Evolutionary conservation across 2,329 filamentous ascomycete species (phyloP).

Genomic region (Venturia effusa): DNA sequence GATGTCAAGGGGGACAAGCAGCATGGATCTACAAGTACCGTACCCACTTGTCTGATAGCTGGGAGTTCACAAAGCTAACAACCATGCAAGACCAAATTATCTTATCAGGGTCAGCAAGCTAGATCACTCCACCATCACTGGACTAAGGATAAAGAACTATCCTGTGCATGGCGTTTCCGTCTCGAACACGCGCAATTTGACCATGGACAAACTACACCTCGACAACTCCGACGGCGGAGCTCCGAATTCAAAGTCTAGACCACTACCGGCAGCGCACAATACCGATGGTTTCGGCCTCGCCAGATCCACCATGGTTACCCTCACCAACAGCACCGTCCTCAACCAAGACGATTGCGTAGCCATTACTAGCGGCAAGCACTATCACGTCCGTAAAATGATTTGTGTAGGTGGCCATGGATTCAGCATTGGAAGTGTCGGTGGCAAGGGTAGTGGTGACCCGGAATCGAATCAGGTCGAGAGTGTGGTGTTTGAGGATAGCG

Average conservation of each 20-base stretch:
- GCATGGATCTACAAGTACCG: not conserved
- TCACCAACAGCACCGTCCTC: conserved; percentile 40
- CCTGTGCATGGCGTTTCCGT: conserved; percentile 43
- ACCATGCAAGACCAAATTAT: conserved; percentile 22
- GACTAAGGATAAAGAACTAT: conserved; percentile 42
- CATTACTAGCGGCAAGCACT: conserved; percentile 42
- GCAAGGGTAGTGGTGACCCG: conserved; percentile 41
- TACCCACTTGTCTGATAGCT: not conserved
- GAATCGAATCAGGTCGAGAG: conserved; percentile 35
- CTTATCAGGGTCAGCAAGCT: conserved; percentile 30
- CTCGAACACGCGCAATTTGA: conserved; percentile 32
- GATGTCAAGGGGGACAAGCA: not conserved
- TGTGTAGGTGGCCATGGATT: conserved; percentile 47
- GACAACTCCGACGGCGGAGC: conserved; percentile 45
- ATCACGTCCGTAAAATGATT: conserved; percentile 27
- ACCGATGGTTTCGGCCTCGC: conserved; percentile 49
- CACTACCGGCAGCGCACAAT: conserved; percentile 31
- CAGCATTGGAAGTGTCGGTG: conserved; percentile 48
- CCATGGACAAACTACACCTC: conserved; percentile 41
- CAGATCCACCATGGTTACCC: conserved; percentile 35
- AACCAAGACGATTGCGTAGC: conserved; percentile 53
- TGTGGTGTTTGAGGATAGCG: conserved; percentile 36
- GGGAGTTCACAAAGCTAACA: not conserved
- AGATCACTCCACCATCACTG: conserved; percentile 29
- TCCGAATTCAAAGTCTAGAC: conserved; percentile 25